Evolutionary conservation across 2,329 filamentous ascomycete species (phyloP).

Genomic region (Graphilbum fragrans): DNA sequence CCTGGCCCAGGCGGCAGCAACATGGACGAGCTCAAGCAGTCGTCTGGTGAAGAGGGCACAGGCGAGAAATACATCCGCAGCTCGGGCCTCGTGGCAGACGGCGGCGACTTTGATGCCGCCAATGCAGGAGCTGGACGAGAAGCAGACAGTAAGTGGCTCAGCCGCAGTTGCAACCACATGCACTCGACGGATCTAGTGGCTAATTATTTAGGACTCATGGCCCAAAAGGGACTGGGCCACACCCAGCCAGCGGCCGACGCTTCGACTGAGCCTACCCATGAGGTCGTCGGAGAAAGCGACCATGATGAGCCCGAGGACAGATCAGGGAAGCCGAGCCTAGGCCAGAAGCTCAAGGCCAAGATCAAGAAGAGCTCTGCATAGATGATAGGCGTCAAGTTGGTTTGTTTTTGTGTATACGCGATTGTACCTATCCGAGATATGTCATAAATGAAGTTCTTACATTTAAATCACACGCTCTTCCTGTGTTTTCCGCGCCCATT

Average conservation of each 20-base stretch:
- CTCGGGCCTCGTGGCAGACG: slow-evolving; percentile 48
- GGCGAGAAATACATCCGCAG: slow-evolving; percentile 46
- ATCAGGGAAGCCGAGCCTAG: slow-evolving; percentile 30
- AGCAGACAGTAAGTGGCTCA: slow-evolving; percentile 54
- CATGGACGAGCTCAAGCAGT: slow-evolving; percentile 15
- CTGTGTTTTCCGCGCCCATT: no score
- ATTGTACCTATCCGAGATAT: no score
- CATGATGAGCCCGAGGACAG: neutral
- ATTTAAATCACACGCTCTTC: no score
- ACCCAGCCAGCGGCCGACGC: neutral
- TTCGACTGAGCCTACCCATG: neutral
- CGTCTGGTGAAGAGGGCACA: slow-evolving; percentile 23
- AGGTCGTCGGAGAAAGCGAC: neutral
- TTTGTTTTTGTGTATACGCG: no score
- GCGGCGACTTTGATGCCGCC: slow-evolving; percentile 54
- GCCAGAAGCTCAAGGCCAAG: slow-evolving; percentile 59
- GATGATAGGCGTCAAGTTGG: neutral
- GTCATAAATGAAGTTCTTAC: no score
- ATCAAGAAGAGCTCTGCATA: slow-evolving; percentile 28
- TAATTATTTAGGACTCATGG: neutral
- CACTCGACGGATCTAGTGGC: no score
- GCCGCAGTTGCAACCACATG: no score
- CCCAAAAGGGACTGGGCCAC: neutral
- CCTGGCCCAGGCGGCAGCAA: slow-evolving; percentile 3
- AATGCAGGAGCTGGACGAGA: slow-evolving; percentile 53